Percentiles rank a stretch among this genome's conserved stretches.
Conservation (phyloP, 805 yeast genomes). For the Schwanniomyces pseudopolymorphus region DNA sequence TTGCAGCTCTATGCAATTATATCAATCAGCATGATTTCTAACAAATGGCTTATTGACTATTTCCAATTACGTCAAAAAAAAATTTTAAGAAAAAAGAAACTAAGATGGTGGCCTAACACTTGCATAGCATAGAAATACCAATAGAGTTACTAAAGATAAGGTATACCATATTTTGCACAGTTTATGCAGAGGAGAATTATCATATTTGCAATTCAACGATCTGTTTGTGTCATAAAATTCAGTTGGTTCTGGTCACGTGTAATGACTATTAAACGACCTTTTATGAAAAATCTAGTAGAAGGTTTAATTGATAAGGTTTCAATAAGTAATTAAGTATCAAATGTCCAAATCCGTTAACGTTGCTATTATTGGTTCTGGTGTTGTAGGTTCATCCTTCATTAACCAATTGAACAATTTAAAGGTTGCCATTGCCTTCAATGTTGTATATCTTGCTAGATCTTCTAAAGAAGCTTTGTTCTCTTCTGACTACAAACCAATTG, state of each 20-base stretch:
- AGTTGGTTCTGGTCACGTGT: constrained; percentile 1
- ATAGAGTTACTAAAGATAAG: too few relatives aligned
- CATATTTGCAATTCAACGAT: too few relatives aligned
- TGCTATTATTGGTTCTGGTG: constrained; percentile 74
- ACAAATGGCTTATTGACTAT: too few relatives aligned
- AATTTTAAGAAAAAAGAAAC: too few relatives aligned
- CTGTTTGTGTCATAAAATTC: too few relatives aligned
- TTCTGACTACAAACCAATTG: constrained; percentile 68
- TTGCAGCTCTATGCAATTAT: too few relatives aligned
- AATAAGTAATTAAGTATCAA: neutral
- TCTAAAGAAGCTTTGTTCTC: constrained; percentile 69
- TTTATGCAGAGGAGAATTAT: too few relatives aligned
- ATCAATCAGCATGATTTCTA: too few relatives aligned
- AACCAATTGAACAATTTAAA: constrained; percentile 69
- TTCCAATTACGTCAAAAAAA: too few relatives aligned
- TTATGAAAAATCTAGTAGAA: neutral
- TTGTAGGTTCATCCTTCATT: constrained; percentile 90
- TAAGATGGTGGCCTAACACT: too few relatives aligned
- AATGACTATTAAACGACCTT: neutral
- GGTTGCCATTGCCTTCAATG: constrained; percentile 66
- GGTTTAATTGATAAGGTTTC: neutral
- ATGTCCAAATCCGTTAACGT: constrained; percentile 41
- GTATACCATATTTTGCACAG: too few relatives aligned
- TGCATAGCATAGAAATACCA: too few relatives aligned
- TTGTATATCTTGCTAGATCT: constrained; percentile 73